Percentiles rank a stretch among this genome's conserved stretches.
phyloP scores from a whole-genome alignment of 1,284 basidiomycete species.

The Veloporphyrellus conicus region DNA sequence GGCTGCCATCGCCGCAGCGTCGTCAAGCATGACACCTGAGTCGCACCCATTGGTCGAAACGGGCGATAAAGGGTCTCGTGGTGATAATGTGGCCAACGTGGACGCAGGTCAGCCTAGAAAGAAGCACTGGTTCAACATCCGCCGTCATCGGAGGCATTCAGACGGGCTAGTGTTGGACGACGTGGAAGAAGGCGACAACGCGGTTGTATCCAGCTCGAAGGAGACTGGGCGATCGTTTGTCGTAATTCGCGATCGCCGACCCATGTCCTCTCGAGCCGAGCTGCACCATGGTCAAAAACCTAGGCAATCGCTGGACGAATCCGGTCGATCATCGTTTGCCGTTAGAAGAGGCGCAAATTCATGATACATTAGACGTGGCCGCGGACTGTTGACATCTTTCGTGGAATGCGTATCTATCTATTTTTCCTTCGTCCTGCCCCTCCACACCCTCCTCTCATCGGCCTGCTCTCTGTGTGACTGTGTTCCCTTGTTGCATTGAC shows the following conservation, averaged over 20 bases:
- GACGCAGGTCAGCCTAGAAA: slow-evolving; percentile 48
- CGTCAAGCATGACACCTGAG: slow-evolving; percentile 14
- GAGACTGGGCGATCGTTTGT: slow-evolving; percentile 55
- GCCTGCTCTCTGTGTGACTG: slow-evolving; percentile 11
- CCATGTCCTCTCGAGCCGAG: slow-evolving; percentile 37
- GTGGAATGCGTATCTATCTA: slow-evolving; percentile 15
- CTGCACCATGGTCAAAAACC: slow-evolving; percentile 18
- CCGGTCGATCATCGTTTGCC: slow-evolving; percentile 33
- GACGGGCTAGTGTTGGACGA: slow-evolving; percentile 42
- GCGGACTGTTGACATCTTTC: slow-evolving; percentile 13
- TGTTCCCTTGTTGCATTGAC: slow-evolving; percentile 20
- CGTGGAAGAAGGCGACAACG: slow-evolving; percentile 35
- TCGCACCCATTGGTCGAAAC: slow-evolving; percentile 18
- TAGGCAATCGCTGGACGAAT: slow-evolving; percentile 32
- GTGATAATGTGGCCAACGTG: slow-evolving; percentile 28
- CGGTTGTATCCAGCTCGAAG: slow-evolving; percentile 28
- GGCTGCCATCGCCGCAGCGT: slow-evolving; percentile 15
- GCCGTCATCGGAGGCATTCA: slow-evolving; percentile 56
- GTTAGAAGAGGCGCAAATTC: slow-evolving; percentile 30
- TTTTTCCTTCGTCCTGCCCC: neutral
- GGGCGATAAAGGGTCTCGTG: slow-evolving; percentile 14
- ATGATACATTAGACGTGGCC: slow-evolving; percentile 11
- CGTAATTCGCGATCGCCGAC: slow-evolving; percentile 55
- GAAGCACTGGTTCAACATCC: slow-evolving; percentile 65
- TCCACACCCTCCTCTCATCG: neutral